Percentiles rank a stretch among this genome's conserved stretches.
These are phyloP conservation scores for Auricularia auricula-judae DNA, from an alignment of 768 basidiomycete genomes.

Conservation along the genomic window DNA sequence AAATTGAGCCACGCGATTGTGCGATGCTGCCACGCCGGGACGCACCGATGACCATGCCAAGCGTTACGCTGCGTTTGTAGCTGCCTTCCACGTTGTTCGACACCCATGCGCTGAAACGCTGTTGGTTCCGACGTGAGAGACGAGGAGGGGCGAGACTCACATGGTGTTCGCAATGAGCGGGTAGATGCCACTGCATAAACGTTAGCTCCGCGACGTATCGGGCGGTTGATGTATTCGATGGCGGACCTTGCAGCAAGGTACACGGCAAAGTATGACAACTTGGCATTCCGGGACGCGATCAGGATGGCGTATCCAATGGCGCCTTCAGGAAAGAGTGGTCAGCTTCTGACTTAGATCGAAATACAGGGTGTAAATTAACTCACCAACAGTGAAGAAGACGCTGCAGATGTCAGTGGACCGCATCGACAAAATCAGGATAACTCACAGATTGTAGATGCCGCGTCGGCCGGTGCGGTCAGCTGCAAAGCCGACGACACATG, in stretches of 20 bases:
- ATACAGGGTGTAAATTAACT: neutral
- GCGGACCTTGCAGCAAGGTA: conserved; percentile 59
- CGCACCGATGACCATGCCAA: conserved; percentile 49
- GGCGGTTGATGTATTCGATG: neutral
- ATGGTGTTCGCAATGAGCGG: conserved; percentile 58
- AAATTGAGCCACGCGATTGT: conserved; percentile 23
- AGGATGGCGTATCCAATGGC: conserved; percentile 62
- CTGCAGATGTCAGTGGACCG: neutral
- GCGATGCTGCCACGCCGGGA: conserved; percentile 21
- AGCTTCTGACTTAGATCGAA: neutral
- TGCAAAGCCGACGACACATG: conserved; percentile 49
- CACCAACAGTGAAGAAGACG: conserved; percentile 18
- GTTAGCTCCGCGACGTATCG: neutral
- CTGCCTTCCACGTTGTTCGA: conserved; percentile 66
- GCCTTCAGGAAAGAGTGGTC: conserved; percentile 20
- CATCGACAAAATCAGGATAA: neutral
- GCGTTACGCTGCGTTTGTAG: conserved; percentile 62
- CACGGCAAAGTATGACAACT: conserved; percentile 61
- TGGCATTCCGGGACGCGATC: conserved; percentile 45
- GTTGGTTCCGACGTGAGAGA: conserved; percentile 10
- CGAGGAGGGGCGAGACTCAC: conserved; percentile 21
- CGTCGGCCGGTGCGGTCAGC: conserved; percentile 53
- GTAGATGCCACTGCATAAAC: conserved; percentile 51
- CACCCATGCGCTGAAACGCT: conserved; percentile 45
- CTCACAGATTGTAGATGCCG: conserved; percentile 55